A percentile compares a stretch with the other conserved stretches of the same genome.
Conservation (phyloP, 805 yeast genomes). For the Naumovozyma baii region DNA sequence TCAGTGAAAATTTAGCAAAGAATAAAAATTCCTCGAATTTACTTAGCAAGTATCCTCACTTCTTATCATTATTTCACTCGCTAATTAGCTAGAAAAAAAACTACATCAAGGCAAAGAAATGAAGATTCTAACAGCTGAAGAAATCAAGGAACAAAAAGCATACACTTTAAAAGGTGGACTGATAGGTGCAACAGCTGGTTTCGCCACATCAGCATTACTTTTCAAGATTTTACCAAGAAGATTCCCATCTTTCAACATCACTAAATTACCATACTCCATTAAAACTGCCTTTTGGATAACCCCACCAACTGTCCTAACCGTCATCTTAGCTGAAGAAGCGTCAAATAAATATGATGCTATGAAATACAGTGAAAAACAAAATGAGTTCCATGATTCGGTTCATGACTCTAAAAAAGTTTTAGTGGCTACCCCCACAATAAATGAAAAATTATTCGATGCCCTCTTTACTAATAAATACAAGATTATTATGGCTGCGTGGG, state of each 20-base stretch:
- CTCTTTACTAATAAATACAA: constrained; percentile 51
- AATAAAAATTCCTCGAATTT: no score
- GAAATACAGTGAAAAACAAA: constrained; percentile 40
- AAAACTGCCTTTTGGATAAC: constrained; percentile 56
- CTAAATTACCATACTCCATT: constrained; percentile 43
- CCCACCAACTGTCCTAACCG: constrained; percentile 55
- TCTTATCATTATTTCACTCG: no score
- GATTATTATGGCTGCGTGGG: constrained; percentile 68
- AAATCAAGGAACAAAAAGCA: constrained; percentile 53
- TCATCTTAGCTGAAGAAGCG: constrained; percentile 62
- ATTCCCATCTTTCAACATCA: constrained; percentile 36
- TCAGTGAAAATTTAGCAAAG: no score
- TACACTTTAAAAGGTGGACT: constrained; percentile 52
- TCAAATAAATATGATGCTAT: constrained; percentile 56
- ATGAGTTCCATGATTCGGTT: constrained; percentile 2
- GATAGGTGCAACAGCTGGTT: constrained; percentile 51
- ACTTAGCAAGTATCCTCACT: no score
- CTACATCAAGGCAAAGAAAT: no score
- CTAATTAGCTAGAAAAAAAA: neutral
- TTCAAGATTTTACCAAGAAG: constrained; percentile 41
- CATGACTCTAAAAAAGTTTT: constrained; percentile 32
- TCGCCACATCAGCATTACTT: constrained; percentile 44
- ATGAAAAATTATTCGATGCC: constrained; percentile 42
- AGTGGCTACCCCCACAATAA: constrained; percentile 39
- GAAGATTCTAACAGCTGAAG: constrained; percentile 62